Conservation (phyloP, 1,284 basidiomycete species). For the Microbotryum silenes-acaulis region DNA sequence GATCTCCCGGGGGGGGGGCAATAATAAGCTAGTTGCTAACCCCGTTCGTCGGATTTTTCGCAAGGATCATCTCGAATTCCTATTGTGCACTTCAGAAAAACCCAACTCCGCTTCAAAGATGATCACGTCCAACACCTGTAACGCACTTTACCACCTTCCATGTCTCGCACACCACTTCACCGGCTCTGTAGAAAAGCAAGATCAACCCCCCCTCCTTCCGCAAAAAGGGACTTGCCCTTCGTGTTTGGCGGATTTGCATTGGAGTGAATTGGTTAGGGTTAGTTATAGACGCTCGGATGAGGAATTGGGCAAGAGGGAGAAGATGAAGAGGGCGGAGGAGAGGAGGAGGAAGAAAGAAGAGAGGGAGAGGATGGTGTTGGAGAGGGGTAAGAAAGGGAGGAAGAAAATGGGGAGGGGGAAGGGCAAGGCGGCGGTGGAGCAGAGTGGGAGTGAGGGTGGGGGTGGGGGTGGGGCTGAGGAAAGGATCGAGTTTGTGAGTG, state of each 20-base stretch:
- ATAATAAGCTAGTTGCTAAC: background rate
- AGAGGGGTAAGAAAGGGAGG: constrained; percentile 6
- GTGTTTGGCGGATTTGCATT: constrained; percentile 54
- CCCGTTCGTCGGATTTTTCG: constrained; percentile 5
- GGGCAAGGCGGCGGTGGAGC: background rate
- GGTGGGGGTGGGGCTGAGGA: too few relatives aligned
- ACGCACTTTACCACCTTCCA: constrained; percentile 54
- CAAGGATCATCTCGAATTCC: constrained; percentile 56
- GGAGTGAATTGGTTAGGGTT: constrained; percentile 65
- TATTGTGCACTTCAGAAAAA: constrained; percentile 46
- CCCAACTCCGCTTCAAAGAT: background rate
- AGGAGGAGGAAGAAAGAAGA: constrained; percentile 29
- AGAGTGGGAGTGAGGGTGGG: too few relatives aligned
- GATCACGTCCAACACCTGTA: constrained; percentile 44
- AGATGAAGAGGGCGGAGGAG: constrained; percentile 22
- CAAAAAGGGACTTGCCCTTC: constrained; percentile 54
- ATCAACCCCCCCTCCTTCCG: constrained; percentile 49
- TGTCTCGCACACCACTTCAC: constrained; percentile 59
- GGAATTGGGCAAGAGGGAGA: constrained; percentile 30
- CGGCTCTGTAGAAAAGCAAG: constrained; percentile 26
- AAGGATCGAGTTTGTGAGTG: too few relatives aligned
- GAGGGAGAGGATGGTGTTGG: constrained; percentile 12
- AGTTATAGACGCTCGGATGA: constrained; percentile 54
- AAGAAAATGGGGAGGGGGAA: background rate
- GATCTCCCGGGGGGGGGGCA: too few relatives aligned